Evolutionary conservation across 2,329 filamentous ascomycete species (phyloP), one percentile per base, ranked within the genome.

Genomic region (Colletotrichum sp.): DNA sequence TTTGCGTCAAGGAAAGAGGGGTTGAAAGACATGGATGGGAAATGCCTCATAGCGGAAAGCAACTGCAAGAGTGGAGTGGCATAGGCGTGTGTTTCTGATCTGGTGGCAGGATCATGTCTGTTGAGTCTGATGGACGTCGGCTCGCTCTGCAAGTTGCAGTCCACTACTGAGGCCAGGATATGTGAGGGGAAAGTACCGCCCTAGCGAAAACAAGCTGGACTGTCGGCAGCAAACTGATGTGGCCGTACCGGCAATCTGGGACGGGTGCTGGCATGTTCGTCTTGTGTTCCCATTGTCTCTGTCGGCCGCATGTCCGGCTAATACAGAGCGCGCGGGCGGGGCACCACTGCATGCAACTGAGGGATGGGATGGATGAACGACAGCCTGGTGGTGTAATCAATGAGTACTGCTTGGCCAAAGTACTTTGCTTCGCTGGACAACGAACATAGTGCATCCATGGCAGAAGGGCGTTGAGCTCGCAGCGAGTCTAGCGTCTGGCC

Each of bases 1-100:
- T 34, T 61, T 57, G 67, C 32, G 67, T 70, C 68, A n/a, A 59
- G 57, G 25, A 68, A 65, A 64, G 74, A 76, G 74, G 70, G 74
- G 74, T 65, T 65, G 64, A 69, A 68, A 74, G 73, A 68, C 73
- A 75, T 73, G 70, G 74, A 76, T 55, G 64, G 59, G 74, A 76
- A 76, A 76, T 76, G 74, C 74, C 74, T 76, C 74, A 76, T 76
- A 76, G 74, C 64, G 68, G 60, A 65, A 71, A 57, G 60, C 68
- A 65, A 57, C 68, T 63, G 57, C 57, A 16, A 44, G 34, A 76
- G 74, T 76, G 74, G 74, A 68, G 70, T 69, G 74, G 22, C 22
- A 61, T 73, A 61, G 64, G 36, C 52, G 61, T 48, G 61, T 48
- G 72, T 74, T 65, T 70, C 60, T 64, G 67, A 69, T 44, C 39